phyloP scores from a whole-genome alignment of 2,329 filamentous ascomycete genomes.

The Zasmidium cellare region DNA sequence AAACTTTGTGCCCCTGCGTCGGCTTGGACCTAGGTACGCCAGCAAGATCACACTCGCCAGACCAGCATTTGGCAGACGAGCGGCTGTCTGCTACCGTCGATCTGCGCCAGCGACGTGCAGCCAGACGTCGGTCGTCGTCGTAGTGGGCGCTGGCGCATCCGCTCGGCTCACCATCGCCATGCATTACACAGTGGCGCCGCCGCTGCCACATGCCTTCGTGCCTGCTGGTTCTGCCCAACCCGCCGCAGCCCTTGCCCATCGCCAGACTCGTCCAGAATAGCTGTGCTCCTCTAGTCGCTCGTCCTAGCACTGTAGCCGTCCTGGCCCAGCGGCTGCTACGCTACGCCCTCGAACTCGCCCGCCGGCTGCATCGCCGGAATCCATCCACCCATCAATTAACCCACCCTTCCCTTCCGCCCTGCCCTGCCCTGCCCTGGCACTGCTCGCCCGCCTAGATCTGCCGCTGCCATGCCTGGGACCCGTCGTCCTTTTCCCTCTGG shows the following conservation, averaged over 20 bases:
- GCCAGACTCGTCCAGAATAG: no score
- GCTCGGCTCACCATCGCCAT: constrained; percentile 4
- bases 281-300: no score
- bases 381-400: no score
- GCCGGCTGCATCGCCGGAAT: no score
- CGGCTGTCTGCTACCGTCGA: background rate
- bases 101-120: no score
- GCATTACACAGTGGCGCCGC: constrained; percentile 3
- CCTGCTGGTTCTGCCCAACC: background rate
- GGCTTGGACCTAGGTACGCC: constrained; percentile 2
- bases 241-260: background rate
- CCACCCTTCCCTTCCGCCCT: no score
- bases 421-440: no score
- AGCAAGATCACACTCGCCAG: background rate
- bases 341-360: no score
- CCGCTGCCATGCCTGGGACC: constrained; percentile 5
- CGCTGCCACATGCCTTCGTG: constrained; percentile 4
- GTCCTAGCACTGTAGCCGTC: no score
- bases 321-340: no score
- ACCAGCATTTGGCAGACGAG: constrained; percentile 7
- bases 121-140: no score
- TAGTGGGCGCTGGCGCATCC: background rate
- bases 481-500: constrained; percentile 2
- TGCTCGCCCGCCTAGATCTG: constrained; percentile 3
- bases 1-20: constrained; percentile 19